A percentile compares a stretch with the other conserved stretches of the same genome.
These are phyloP conservation scores for Trebouxia sp. DNA, from an alignment of 139 green algal species.

Conservation along the genomic window DNA sequence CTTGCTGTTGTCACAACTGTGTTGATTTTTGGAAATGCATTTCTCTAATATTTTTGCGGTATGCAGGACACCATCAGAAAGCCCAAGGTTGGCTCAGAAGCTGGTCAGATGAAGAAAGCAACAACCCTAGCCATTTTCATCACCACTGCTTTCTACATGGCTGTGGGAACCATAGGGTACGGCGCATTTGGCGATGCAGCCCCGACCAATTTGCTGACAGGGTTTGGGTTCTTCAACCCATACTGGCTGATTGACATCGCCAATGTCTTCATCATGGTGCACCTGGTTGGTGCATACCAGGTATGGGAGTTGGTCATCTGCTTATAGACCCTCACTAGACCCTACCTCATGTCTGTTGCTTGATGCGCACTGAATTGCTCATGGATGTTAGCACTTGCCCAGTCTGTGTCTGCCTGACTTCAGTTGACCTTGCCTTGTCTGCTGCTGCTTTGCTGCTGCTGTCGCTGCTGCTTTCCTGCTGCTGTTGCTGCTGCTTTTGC, in stretches of 20 bases:
- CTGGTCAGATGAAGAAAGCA: conserved; percentile 41
- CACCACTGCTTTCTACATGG: conserved; percentile 44
- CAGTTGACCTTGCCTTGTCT: too few relatives aligned
- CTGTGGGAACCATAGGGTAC: conserved; percentile 27
- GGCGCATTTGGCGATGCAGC: conserved; percentile 36
- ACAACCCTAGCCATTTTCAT: conserved; percentile 14
- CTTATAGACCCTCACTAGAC: too few relatives aligned
- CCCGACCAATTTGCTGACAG: conserved; percentile 21
- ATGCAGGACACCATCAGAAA: conserved; percentile 41
- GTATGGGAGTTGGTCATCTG: too few relatives aligned
- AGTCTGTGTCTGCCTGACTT: too few relatives aligned
- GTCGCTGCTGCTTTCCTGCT: too few relatives aligned
- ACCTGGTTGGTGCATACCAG: conserved; percentile 46
- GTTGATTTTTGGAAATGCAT: too few relatives aligned
- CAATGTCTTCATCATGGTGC: conserved; percentile 51
- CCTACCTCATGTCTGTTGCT: too few relatives aligned
- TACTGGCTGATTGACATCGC: conserved; percentile 50
- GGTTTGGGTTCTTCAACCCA: conserved; percentile 29
- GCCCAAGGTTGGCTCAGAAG: conserved; percentile 5
- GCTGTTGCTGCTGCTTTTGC: too few relatives aligned
- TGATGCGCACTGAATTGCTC: too few relatives aligned
- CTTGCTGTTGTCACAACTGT: too few relatives aligned
- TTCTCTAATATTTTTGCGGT: neutral
- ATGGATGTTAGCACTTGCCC: too few relatives aligned
- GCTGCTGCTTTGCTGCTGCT: too few relatives aligned